Evolutionary conservation across 169 alveolate species (phyloP).

Genomic region (Eimeria tenella): DNA sequence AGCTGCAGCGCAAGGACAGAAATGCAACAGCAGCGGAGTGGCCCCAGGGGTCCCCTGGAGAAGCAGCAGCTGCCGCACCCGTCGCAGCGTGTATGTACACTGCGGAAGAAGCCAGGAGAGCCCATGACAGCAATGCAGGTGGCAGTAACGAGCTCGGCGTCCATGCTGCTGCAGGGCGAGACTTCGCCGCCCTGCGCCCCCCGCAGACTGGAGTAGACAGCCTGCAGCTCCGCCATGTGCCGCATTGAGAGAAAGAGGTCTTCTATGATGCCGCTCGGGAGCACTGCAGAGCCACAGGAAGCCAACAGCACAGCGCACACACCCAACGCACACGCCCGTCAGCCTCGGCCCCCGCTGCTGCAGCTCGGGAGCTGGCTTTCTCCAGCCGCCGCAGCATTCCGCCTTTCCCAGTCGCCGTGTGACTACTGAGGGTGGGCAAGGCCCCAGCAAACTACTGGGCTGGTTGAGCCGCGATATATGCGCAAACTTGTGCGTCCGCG

Average conservation of each 20-base stretch:
- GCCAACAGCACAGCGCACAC: not conserved
- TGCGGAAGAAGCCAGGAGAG: constrained; percentile 86
- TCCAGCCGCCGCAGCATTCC: not conserved
- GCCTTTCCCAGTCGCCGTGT: not conserved
- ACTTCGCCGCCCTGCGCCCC: constrained; percentile 79
- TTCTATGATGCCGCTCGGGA: constrained; percentile 70
- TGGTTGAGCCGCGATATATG: no score
- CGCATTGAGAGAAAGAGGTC: constrained; percentile 48
- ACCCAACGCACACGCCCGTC: not conserved
- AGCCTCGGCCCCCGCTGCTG: no score
- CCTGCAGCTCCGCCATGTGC: constrained; percentile 74
- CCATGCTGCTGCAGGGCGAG: constrained; percentile 84
- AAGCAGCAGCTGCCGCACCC: constrained; percentile 73
- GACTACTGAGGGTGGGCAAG: not conserved
- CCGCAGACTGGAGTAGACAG: constrained; percentile 56
- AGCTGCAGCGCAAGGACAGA: not conserved
- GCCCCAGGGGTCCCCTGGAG: not conserved
- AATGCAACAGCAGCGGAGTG: not conserved
- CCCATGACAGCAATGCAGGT: constrained; percentile 88
- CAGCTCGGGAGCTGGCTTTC: not conserved
- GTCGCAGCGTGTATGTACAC: constrained; percentile 91
- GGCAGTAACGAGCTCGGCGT: constrained; percentile 89
- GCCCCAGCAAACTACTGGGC: not conserved
- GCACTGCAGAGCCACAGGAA: constrained; percentile 46
- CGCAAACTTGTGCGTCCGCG: no score